A percentile compares a stretch with the other conserved stretches of the same genome.
Conservation (phyloP, 2,329 filamentous ascomycete species). For the Pseudogymnoascus sp. region DNA sequence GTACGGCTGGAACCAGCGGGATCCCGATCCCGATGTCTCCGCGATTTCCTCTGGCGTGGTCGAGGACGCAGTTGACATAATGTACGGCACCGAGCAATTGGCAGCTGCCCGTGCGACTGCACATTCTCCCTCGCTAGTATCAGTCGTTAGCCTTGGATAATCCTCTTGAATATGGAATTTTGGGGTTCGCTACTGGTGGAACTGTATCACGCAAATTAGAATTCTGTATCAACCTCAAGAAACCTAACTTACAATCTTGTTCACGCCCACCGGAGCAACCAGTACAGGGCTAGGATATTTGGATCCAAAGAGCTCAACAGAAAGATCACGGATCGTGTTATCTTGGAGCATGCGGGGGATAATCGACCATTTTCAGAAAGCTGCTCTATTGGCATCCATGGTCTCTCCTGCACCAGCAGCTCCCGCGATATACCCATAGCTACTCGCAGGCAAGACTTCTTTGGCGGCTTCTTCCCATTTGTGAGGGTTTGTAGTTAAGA, state of each 20-base stretch:
- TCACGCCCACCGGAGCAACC: constrained; percentile 61
- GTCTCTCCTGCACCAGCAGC: background rate
- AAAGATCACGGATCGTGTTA: constrained; percentile 52
- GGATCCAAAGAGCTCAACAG: constrained; percentile 54
- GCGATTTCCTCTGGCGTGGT: constrained; percentile 51
- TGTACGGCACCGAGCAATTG: constrained; percentile 55
- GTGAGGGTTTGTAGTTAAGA: background rate
- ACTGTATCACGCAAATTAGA: background rate
- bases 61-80: constrained; percentile 46
- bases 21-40: constrained; percentile 45
- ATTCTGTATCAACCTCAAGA: background rate
- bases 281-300: constrained; percentile 53
- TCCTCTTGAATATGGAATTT: background rate
- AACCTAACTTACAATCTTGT: constrained; percentile 34
- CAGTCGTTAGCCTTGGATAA: constrained; percentile 37
- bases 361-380: constrained; percentile 59
- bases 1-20: constrained; percentile 59
- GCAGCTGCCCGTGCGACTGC: constrained; percentile 54
- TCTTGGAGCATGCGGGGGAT: constrained; percentile 57
- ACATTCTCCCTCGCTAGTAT: constrained; percentile 51
- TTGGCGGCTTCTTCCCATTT: background rate
- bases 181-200: background rate
- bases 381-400: constrained; percentile 48
- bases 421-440: background rate
- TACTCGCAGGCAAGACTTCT: background rate